phyloP scores from a whole-genome alignment of 1,284 basidiomycete species.

The Sanghuangporus weigelae region DNA sequence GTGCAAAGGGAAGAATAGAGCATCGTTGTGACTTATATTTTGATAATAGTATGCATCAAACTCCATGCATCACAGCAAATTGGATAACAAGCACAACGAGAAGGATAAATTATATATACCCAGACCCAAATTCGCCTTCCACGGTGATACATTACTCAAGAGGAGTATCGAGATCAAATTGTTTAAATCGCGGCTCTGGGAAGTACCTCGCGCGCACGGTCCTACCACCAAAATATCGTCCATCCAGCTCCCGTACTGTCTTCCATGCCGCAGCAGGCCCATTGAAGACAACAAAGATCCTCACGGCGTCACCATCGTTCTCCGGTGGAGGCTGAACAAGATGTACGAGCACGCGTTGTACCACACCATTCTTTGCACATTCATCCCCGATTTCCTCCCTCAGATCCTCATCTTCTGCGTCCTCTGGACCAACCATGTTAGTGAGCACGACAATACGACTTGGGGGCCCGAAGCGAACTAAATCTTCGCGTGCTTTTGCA shows the following conservation, averaged over 20 bases:
- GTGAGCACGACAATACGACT: conserved; percentile 84
- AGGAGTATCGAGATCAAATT: conserved; percentile 41
- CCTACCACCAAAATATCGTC: conserved; percentile 84
- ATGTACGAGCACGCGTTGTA: conserved; percentile 85
- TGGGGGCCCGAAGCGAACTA: conserved; percentile 78
- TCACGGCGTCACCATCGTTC: conserved; percentile 63
- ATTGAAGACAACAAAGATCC: conserved; percentile 81
- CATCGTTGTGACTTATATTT: background rate
- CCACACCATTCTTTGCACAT: conserved; percentile 85
- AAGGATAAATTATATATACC: background rate
- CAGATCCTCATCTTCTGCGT: conserved; percentile 81
- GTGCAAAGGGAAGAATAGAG: background rate
- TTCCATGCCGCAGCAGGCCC: conserved; percentile 94
- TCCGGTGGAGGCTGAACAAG: conserved; percentile 58
- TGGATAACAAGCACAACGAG: background rate
- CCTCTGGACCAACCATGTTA: conserved; percentile 80
- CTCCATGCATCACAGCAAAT: background rate
- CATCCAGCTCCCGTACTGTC: conserved; percentile 86
- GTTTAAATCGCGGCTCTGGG: conserved; percentile 56
- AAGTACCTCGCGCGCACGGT: conserved; percentile 82
- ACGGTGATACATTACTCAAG: background rate
- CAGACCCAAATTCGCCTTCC: background rate
- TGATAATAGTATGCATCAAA: background rate
- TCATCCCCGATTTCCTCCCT: conserved; percentile 87
- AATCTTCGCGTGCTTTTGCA: conserved; percentile 64